phyloP scores from a whole-genome alignment of 768 basidiomycete genomes.

The Brasilioporus rufonigricans region DNA sequence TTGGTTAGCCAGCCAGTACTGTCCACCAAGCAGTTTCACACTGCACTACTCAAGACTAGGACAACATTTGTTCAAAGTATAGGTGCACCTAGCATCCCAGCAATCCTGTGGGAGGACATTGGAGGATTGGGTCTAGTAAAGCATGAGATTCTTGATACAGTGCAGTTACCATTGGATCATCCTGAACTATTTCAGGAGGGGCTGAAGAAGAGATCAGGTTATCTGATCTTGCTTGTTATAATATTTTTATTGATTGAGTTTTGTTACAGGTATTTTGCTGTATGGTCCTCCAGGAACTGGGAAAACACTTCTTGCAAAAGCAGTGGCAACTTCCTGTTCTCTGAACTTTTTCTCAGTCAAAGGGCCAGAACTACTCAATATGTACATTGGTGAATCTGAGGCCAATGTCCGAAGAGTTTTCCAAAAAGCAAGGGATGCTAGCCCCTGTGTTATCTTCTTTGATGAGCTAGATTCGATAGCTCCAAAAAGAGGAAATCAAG shows the following conservation, averaged over 20 bases:
- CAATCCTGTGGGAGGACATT: conserved; percentile 95
- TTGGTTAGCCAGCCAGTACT: conserved; percentile 13
- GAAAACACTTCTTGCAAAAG: conserved; percentile 93
- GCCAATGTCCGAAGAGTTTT: conserved; percentile 95
- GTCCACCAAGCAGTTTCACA: conserved; percentile 63
- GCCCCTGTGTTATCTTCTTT: conserved; percentile 95
- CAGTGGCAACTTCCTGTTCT: conserved; percentile 92
- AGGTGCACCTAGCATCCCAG: conserved; percentile 96
- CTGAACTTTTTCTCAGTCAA: conserved; percentile 98
- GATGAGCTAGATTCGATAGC: conserved; percentile 95
- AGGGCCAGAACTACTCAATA: conserved; percentile 92
- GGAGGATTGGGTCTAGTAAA: conserved; percentile 89
- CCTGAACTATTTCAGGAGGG: conserved; percentile 90
- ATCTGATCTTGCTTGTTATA: background rate
- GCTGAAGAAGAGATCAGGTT: conserved; percentile 94
- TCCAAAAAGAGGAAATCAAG: conserved; percentile 91
- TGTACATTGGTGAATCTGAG: conserved; percentile 98
- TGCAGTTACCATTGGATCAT: conserved; percentile 86
- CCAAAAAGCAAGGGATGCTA: conserved; percentile 86
- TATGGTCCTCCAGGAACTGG: conserved; percentile 97
- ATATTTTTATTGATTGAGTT: background rate
- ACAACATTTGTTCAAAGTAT: conserved; percentile 86
- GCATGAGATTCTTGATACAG: conserved; percentile 91
- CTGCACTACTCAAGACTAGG: conserved; percentile 69
- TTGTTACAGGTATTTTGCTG: conserved; percentile 69